A percentile compares a stretch with the other conserved stretches of the same genome.
phyloP scores from a whole-genome alignment of 2,329 filamentous ascomycete species.

The Colletotrichum cordylinicola region DNA sequence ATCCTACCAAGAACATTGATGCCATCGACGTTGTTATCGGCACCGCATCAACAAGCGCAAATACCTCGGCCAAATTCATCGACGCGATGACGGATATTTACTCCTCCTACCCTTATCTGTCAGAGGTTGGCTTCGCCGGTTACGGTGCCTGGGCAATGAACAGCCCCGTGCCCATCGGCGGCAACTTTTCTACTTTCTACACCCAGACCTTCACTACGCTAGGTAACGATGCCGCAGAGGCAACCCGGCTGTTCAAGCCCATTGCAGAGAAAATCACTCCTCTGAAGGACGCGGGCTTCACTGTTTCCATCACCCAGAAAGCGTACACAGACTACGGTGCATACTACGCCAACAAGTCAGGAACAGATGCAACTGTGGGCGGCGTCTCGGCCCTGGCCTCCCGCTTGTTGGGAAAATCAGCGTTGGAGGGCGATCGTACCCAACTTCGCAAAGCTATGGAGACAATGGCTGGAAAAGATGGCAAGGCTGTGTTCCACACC shows the following conservation, averaged over 20 bases:
- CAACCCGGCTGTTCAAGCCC: not conserved
- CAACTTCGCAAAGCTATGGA: not conserved
- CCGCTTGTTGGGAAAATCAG: not conserved
- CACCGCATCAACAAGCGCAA: slow-evolving; percentile 11
- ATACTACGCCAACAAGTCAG: not conserved
- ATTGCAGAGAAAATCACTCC: not conserved
- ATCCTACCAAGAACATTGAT: slow-evolving; percentile 38
- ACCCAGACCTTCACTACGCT: not conserved
- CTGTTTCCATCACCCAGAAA: not conserved
- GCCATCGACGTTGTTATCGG: slow-evolving; percentile 49
- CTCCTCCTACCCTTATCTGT: not conserved
- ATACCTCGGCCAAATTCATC: not conserved
- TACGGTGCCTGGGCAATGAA: slow-evolving; percentile 16
- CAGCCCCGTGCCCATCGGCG: not conserved
- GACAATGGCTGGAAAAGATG: not conserved
- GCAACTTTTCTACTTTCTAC: not conserved
- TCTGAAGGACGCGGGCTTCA: not conserved
- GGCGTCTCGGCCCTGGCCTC: not conserved
- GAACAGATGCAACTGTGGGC: not conserved
- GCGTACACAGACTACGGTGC: not conserved
- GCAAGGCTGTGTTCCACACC: not conserved
- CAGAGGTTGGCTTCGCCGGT: not conserved
- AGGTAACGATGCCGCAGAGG: not conserved
- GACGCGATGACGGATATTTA: not conserved
- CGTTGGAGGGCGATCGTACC: not conserved